A percentile compares a stretch with the other conserved stretches of the same genome.
Evolutionary conservation across 2,329 filamentous ascomycete species (phyloP).

Genomic region (Claviceps purpurea): DNA sequence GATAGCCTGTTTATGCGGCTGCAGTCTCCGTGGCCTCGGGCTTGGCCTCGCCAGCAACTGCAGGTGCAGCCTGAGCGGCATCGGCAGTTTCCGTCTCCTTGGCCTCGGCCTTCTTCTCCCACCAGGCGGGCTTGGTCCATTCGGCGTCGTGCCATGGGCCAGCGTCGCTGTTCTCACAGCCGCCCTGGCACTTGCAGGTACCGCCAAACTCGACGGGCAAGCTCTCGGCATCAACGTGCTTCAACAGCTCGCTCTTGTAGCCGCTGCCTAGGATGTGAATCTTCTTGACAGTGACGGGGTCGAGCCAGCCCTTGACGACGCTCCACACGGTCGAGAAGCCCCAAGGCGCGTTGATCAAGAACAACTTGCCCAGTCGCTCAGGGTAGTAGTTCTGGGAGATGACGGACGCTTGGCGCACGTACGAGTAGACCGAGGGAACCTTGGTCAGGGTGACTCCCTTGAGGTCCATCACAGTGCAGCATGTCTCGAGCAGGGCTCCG

Average conservation of each 20-base stretch:
- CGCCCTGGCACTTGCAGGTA: slow-evolving; percentile 64
- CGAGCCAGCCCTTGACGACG: slow-evolving; percentile 84
- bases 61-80: slow-evolving; percentile 10
- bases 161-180: slow-evolving; percentile 75
- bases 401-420: slow-evolving; percentile 70
- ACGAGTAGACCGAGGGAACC: slow-evolving; percentile 72
- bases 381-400: slow-evolving; percentile 99
- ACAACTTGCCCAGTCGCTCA: slow-evolving; percentile 88
- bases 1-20: slow-evolving; percentile 4
- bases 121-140: slow-evolving; percentile 53
- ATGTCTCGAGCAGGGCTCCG: slow-evolving; percentile 84
- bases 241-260: slow-evolving; percentile 74
- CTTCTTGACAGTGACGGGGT: slow-evolving; percentile 92
- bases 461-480: slow-evolving; percentile 96
- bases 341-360: slow-evolving; percentile 97
- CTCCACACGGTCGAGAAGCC: slow-evolving; percentile 79
- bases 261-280: slow-evolving; percentile 75
- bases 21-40: slow-evolving; percentile 20
- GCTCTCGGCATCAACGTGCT: slow-evolving; percentile 80
- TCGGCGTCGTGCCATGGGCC: slow-evolving; percentile 71
- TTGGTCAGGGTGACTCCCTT: slow-evolving; percentile 82
- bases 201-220: slow-evolving; percentile 80
- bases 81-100: slow-evolving; percentile 21
- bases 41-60: slow-evolving; percentile 15
- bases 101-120: slow-evolving; percentile 35